phyloP scores from a whole-genome alignment of 2,329 filamentous ascomycete genomes.

The Hansfordia pulvinata region DNA sequence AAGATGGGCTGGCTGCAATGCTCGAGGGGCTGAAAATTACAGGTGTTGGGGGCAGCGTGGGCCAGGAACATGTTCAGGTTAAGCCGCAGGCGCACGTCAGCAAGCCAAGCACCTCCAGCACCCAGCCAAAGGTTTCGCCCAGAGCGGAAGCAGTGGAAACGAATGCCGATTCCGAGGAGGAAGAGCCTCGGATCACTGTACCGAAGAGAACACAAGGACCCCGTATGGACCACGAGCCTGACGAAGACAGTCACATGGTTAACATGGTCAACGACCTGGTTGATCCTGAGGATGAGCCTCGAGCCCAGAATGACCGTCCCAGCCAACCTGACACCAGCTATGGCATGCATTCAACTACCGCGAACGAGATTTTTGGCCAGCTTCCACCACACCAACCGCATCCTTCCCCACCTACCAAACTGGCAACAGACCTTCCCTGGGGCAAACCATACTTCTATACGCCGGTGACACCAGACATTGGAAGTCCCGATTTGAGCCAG shows the following conservation, averaged over 20 bases:
- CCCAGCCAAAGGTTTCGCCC: too few species aligned
- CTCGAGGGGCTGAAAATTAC: too few species aligned
- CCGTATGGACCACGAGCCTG: too few species aligned
- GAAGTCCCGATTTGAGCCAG: conserved; percentile 10
- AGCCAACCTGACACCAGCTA: conserved; percentile 32
- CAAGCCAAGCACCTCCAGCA: too few species aligned
- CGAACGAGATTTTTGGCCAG: conserved; percentile 34
- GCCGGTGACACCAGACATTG: conserved; percentile 11
- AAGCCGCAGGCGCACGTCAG: too few species aligned
- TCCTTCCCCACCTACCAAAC: conserved; percentile 18
- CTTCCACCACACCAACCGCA: conserved; percentile 18
- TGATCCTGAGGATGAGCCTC: conserved; percentile 13
- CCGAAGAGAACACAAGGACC: too few species aligned
- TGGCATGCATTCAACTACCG: conserved; percentile 38
- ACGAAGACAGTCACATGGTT: conserved; percentile 25
- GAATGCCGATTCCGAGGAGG: too few species aligned
- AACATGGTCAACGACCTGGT: conserved; percentile 24
- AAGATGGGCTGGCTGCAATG: conserved; percentile 9
- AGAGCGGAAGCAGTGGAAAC: too few species aligned
- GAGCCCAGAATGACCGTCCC: conserved; percentile 9
- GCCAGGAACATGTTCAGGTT: too few species aligned
- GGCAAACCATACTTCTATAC: conserved; percentile 30
- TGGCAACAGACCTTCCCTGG: conserved; percentile 35
- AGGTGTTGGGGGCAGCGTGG: too few species aligned
- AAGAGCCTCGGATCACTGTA: too few species aligned